These are phyloP conservation scores for Talaromyces sp. DNA, from an alignment of 2,329 filamentous ascomycete genomes.

Conservation along the genomic window DNA sequence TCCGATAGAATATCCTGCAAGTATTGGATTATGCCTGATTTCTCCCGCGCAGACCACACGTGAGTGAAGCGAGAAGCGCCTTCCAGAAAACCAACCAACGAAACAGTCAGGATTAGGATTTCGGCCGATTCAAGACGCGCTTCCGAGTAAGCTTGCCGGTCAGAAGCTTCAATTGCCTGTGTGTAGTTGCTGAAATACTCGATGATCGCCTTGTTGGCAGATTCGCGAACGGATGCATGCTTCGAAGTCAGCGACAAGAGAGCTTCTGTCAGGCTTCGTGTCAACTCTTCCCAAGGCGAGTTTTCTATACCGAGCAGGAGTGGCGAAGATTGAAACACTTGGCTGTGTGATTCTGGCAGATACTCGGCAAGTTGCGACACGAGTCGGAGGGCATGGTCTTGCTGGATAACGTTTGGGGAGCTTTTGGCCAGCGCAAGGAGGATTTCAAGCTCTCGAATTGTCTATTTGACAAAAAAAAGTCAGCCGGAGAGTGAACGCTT, in stretches of 20 bases:
- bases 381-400: conserved; percentile 70
- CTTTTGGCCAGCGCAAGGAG: conserved; percentile 88
- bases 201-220: conserved; percentile 62
- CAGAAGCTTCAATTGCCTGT: conserved; percentile 53
- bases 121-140: conserved; percentile 51
- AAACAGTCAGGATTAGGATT: conserved; percentile 72
- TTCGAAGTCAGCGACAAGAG: conserved; percentile 74
- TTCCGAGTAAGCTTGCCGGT: conserved; percentile 51
- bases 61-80: conserved; percentile 71
- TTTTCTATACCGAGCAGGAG: conserved; percentile 78
- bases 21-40: conserved; percentile 66
- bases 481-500: neutral
- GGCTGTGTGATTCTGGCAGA: conserved; percentile 75
- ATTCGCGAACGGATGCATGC: conserved; percentile 63
- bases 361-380: conserved; percentile 77
- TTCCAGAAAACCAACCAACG: conserved; percentile 84
- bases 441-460: conserved; percentile 84
- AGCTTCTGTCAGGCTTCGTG: conserved; percentile 72
- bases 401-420: conserved; percentile 66
- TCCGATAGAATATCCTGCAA: conserved; percentile 74
- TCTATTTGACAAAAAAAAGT: conserved; percentile 47
- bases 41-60: conserved; percentile 75
- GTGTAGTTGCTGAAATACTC: conserved; percentile 69
- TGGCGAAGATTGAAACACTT: conserved; percentile 72
- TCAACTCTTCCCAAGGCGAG: conserved; percentile 81